phyloP scores from a whole-genome alignment of 2,329 filamentous ascomycete genomes.

The Pseudogymnoascus destructans region DNA sequence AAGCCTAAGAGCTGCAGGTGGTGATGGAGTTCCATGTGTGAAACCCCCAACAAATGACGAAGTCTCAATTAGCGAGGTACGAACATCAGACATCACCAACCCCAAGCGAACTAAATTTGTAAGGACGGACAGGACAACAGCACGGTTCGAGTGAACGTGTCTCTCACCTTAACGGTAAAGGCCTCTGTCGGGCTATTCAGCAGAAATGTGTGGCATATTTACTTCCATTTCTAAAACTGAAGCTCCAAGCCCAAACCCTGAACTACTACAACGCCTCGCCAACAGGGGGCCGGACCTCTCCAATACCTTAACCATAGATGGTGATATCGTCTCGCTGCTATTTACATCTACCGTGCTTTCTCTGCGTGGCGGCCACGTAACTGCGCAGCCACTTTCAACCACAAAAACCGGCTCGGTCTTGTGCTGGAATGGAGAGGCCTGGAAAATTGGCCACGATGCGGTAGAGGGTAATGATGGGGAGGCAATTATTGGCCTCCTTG shows the following conservation, averaged over 20 bases:
- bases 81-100: conserved; percentile 2
- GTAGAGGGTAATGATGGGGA: conserved; percentile 62
- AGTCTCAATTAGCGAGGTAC: conserved; percentile 8
- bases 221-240: conserved; percentile 32
- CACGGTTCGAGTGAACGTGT: neutral
- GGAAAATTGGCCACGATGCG: conserved; percentile 55
- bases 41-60: conserved; percentile 7
- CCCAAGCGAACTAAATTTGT: neutral
- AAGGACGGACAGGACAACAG: neutral
- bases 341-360: conserved; percentile 83
- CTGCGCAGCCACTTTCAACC: conserved; percentile 60
- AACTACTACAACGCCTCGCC: conserved; percentile 34
- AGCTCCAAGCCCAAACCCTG: conserved; percentile 24
- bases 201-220: conserved; percentile 50
- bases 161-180: neutral
- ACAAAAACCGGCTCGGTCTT: conserved; percentile 47
- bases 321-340: conserved; percentile 34
- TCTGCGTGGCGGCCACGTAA: conserved; percentile 61
- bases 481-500: conserved; percentile 49
- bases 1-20: neutral
- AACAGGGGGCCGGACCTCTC: conserved; percentile 45
- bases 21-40: conserved; percentile 1
- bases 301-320: conserved; percentile 14
- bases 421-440: conserved; percentile 97
- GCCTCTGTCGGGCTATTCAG: conserved; percentile 2